phyloP scores from a whole-genome alignment of 768 basidiomycete genomes.

The Pleurotus salmoneostramineus region DNA sequence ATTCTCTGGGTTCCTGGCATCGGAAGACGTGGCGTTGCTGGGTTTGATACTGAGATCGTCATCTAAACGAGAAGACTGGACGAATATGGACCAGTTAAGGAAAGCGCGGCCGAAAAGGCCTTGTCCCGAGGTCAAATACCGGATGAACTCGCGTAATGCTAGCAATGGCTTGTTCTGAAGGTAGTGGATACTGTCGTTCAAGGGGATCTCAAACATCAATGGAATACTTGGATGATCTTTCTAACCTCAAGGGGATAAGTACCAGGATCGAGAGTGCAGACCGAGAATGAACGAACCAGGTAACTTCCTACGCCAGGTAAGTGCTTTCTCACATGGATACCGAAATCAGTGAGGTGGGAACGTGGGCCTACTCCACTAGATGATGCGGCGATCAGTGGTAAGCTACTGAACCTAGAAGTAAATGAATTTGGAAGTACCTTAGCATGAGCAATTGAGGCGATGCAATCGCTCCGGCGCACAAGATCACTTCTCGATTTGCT shows the following conservation, averaged over 20 bases:
- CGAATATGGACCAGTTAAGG: not conserved
- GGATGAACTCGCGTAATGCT: not conserved
- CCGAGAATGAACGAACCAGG: conserved; percentile 59
- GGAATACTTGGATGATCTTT: not conserved
- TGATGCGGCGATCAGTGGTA: no score
- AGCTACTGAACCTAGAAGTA: not conserved
- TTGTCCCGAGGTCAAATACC: not conserved
- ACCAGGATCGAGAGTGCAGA: not conserved
- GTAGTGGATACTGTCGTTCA: not conserved
- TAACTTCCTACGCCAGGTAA: conserved; percentile 73
- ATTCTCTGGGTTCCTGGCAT: not conserved
- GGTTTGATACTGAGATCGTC: not conserved
- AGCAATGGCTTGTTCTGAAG: not conserved
- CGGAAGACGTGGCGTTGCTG: not conserved
- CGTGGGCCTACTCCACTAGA: conserved; percentile 64
- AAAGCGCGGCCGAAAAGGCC: not conserved
- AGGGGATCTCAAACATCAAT: not conserved
- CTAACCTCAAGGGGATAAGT: not conserved
- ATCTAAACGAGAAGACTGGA: not conserved
- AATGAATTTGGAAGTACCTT: not conserved
- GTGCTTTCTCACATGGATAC: conserved; percentile 56
- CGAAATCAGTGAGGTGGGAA: conserved; percentile 44
- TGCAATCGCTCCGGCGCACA: conserved; percentile 59
- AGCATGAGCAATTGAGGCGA: conserved; percentile 36
- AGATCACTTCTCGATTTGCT: conserved; percentile 47